Evolutionary conservation across 371 early-diverging fungal genomes (phyloP).

Genomic region (Mucor saturninus): DNA sequence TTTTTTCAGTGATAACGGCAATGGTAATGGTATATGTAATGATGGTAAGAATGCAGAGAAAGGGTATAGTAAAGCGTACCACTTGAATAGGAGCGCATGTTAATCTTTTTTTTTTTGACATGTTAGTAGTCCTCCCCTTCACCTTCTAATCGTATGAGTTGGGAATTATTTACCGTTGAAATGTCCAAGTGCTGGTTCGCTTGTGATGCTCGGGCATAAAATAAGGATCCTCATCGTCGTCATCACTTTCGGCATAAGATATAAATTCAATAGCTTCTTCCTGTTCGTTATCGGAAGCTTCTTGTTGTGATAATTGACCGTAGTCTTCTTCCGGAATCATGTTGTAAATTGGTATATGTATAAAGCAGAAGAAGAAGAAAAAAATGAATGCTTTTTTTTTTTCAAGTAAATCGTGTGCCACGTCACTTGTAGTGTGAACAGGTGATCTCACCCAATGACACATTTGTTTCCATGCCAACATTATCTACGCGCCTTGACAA

Average conservation of each 20-base stretch:
- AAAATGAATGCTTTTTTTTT: constrained; percentile 1
- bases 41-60: constrained; percentile 48
- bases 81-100: constrained; percentile 58
- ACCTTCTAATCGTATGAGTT: no score
- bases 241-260: constrained; percentile 58
- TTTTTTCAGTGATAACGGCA: constrained; percentile 44
- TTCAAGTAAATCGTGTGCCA: no score
- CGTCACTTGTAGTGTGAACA: no score
- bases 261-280: constrained; percentile 59
- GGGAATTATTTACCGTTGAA: constrained; percentile 35
- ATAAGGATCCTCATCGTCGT: constrained; percentile 61
- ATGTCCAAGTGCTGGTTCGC: constrained; percentile 54
- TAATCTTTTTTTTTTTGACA: constrained; percentile 24
- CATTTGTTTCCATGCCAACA: no score
- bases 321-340: constrained; percentile 38
- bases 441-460: no score
- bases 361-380: not conserved
- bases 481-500: no score
- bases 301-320: constrained; percentile 24
- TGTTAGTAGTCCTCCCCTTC: no score
- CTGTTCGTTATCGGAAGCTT: constrained; percentile 41
- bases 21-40: constrained; percentile 53
- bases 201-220: constrained; percentile 57
- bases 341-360: not conserved
- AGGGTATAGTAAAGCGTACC: constrained; percentile 49